A percentile compares a stretch with the other conserved stretches of the same genome.
These are phyloP conservation scores for Kingdonia uniflora DNA, from an alignment of 164 flowering plant species.

Conservation along the genomic window DNA sequence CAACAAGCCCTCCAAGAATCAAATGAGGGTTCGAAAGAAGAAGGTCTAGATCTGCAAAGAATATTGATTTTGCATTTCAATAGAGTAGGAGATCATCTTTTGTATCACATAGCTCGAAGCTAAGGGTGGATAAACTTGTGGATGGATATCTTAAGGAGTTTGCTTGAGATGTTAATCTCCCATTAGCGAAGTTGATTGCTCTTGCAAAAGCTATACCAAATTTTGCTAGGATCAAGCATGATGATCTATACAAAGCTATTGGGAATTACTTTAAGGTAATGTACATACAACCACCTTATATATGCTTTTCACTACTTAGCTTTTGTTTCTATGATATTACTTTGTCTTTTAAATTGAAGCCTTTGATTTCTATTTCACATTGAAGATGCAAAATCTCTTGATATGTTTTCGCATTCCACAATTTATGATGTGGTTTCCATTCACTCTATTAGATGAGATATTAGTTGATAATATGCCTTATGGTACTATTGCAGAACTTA, in stretches of 20 bases:
- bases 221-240: slow-evolving; percentile 84
- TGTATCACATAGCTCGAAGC: slow-evolving; percentile 75
- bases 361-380: too few species aligned
- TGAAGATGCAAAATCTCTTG: too few species aligned
- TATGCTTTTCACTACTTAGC: slow-evolving; percentile 5
- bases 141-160: slow-evolving; percentile 79
- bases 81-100: slow-evolving; percentile 80
- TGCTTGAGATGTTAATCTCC: slow-evolving; percentile 59
- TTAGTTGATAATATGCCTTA: too few species aligned
- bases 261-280: slow-evolving; percentile 91
- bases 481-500: too few species aligned
- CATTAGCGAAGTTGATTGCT: slow-evolving; percentile 57
- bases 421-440: too few species aligned
- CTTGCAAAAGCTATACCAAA: slow-evolving; percentile 74
- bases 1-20: slow-evolving; percentile 58
- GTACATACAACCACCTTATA: too few species aligned
- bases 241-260: slow-evolving; percentile 85
- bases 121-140: slow-evolving; percentile 84
- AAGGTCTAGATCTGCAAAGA: slow-evolving; percentile 80
- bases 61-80: slow-evolving; percentile 56
- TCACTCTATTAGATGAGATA: too few species aligned
- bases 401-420: too few species aligned
- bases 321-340: too few species aligned
- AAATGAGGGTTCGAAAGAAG: slow-evolving; percentile 42
- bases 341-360: too few species aligned